Percentiles rank a stretch among this genome's conserved stretches.
These are phyloP conservation scores for Boletus tomentosulus DNA, from an alignment of 768 basidiomycete species.

Conservation along the genomic window DNA sequence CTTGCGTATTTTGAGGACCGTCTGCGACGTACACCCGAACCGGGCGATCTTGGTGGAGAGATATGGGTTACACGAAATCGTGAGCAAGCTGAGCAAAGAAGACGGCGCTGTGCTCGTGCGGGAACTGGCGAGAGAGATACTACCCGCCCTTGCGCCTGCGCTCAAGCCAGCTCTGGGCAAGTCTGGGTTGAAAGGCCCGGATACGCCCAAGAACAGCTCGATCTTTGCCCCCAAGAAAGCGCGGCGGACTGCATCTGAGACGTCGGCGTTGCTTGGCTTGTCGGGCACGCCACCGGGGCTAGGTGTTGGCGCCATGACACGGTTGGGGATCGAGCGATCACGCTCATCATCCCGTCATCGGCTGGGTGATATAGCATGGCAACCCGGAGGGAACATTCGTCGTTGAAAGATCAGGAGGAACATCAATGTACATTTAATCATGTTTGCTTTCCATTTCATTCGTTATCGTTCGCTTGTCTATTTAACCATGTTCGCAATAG, in stretches of 20 bases:
- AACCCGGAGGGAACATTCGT: conserved; percentile 21
- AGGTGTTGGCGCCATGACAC: conserved; percentile 15
- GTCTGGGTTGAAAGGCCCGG: conserved; percentile 27
- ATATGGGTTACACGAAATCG: conserved; percentile 77
- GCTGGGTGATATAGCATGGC: conserved; percentile 65
- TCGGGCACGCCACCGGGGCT: conserved; percentile 18
- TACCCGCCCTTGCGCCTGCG: conserved; percentile 71
- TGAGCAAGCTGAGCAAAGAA: conserved; percentile 73
- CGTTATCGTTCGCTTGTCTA: conserved; percentile 13
- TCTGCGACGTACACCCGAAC: conserved; percentile 90
- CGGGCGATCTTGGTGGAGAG: conserved; percentile 74
- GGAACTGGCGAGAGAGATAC: conserved; percentile 82
- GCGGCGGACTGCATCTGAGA: conserved; percentile 70
- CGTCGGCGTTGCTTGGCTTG: conserved; percentile 36
- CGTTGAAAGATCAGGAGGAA: conserved; percentile 15
- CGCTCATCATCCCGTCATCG: conserved; percentile 45
- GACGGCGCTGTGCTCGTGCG: conserved; percentile 91
- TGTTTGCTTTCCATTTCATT: conserved; percentile 15
- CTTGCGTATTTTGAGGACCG: conserved; percentile 74
- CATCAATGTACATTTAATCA: conserved; percentile 6
- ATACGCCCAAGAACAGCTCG: conserved; percentile 35
- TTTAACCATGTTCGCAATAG: conserved; percentile 8
- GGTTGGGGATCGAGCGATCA: conserved; percentile 33
- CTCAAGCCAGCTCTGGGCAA: conserved; percentile 48
- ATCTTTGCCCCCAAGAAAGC: conserved; percentile 60